phyloP scores from a whole-genome alignment of 768 basidiomycete species.

The Suillus fuscotomentosus region DNA sequence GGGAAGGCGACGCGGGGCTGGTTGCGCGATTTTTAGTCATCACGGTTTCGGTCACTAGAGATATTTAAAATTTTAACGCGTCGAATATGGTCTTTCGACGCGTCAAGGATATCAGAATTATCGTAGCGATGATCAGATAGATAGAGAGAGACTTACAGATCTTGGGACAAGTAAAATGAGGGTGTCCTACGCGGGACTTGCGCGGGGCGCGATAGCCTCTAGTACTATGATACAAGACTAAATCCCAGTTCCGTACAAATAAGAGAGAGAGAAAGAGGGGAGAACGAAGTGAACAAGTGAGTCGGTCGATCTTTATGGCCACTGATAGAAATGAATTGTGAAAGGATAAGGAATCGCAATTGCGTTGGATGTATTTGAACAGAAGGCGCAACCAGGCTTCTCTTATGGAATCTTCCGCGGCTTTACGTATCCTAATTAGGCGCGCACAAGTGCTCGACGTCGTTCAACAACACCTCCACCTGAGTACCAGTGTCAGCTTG shows the following conservation, averaged over 20 bases:
- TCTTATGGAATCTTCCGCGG: constrained; percentile 1
- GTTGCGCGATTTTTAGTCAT: neutral
- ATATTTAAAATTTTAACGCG: neutral
- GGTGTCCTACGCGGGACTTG: neutral
- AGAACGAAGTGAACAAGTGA: neutral
- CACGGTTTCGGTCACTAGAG: neutral
- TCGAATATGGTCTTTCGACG: constrained; percentile 1
- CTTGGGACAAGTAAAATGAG: neutral
- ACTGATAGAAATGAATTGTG: neutral
- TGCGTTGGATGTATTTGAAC: neutral
- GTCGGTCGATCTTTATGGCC: neutral
- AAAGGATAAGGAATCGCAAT: constrained; percentile 1
- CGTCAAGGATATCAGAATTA: neutral
- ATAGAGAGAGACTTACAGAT: neutral
- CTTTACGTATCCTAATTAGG: neutral
- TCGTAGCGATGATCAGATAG: neutral
- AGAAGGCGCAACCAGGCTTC: neutral
- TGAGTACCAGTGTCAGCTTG: too few relatives aligned
- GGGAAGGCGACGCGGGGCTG: neutral
- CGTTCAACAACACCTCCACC: neutral
- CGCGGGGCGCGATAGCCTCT: neutral
- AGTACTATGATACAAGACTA: constrained; percentile 1
- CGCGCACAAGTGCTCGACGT: too few relatives aligned
- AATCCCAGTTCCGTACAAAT: neutral
- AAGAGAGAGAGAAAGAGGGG: neutral